Conservation (phyloP, 164 flowering plant genomes). For the Litsea cubeba region DNA sequence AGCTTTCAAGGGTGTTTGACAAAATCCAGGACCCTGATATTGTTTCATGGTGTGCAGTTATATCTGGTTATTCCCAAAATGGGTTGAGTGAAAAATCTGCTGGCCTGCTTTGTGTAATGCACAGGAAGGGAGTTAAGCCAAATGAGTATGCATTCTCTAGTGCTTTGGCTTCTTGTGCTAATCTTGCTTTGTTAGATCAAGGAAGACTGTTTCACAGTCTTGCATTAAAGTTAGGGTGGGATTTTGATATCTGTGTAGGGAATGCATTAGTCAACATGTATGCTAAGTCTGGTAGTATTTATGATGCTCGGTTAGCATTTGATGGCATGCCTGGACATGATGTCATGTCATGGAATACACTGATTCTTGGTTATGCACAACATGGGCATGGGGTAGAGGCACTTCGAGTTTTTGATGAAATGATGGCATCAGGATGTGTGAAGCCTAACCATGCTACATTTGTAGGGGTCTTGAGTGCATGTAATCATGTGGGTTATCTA, state of each 20-base stretch:
- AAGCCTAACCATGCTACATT: slow-evolving; percentile 16
- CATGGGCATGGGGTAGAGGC: slow-evolving; percentile 18
- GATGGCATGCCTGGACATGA: slow-evolving; percentile 13
- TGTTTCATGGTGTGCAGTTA: slow-evolving; percentile 20
- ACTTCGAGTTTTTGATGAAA: slow-evolving; percentile 16
- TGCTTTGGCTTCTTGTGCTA: slow-evolving; percentile 18
- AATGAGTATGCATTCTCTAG: slow-evolving; percentile 19
- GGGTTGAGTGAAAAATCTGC: slow-evolving; percentile 13
- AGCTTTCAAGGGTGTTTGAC: slow-evolving; percentile 10
- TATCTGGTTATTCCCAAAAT: slow-evolving; percentile 19
- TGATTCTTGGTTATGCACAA: slow-evolving; percentile 23
- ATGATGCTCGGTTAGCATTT: slow-evolving; percentile 15
- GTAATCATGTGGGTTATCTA: slow-evolving; percentile 19
- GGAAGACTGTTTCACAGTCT: slow-evolving; percentile 16
- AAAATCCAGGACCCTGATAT: slow-evolving; percentile 12
- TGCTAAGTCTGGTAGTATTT: slow-evolving; percentile 17
- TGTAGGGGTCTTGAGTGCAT: slow-evolving; percentile 18
- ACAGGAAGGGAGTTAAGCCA: slow-evolving; percentile 11
- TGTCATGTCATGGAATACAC: slow-evolving; percentile 19
- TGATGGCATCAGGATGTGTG: slow-evolving; percentile 9
- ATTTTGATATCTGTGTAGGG: slow-evolving; percentile 14
- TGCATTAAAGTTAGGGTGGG: slow-evolving; percentile 18
- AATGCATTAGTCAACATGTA: slow-evolving; percentile 20
- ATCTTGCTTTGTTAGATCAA: slow-evolving; percentile 10
- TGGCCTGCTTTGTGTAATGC: slow-evolving; percentile 16